A percentile compares a stretch with the other conserved stretches of the same genome.
These are phyloP conservation scores for Umbellularia californica DNA, from an alignment of 164 flowering plant genomes.

Conservation along the genomic window DNA sequence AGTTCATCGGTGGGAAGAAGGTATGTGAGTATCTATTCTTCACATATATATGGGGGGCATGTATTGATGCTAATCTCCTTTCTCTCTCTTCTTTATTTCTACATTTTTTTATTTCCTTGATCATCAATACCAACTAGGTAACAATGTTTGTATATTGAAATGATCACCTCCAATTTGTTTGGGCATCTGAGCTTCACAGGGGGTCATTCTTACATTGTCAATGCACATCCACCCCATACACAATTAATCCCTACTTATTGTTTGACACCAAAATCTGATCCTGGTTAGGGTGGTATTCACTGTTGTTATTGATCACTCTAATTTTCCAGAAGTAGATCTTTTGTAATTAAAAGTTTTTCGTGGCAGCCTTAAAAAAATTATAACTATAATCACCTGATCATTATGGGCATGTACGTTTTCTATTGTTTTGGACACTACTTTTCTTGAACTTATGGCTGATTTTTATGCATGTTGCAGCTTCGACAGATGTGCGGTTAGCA, in stretches of 20 bases:
- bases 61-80: not conserved
- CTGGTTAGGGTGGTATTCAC: not conserved
- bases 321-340: not conserved
- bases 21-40: constrained; percentile 26
- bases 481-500: constrained; percentile 63
- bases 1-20: constrained; percentile 79
- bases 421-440: not conserved
- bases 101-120: not conserved
- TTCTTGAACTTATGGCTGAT: not conserved
- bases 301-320: not conserved
- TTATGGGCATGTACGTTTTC: not conserved
- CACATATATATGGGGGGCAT: not conserved
- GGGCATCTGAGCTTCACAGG: no score
- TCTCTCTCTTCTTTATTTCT: not conserved
- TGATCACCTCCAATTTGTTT: no score
- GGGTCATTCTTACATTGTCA: no score
- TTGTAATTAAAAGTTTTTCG: not conserved
- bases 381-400: not conserved
- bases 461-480: constrained; percentile 42
- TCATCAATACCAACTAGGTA: no score
- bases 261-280: no score
- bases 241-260: no score
- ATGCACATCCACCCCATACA: no score
- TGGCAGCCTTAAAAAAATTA: no score
- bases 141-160: not conserved